Evolutionary conservation across 768 basidiomycete genomes (phyloP).

Genomic region (Sistotremastrum niveocremeum): DNA sequence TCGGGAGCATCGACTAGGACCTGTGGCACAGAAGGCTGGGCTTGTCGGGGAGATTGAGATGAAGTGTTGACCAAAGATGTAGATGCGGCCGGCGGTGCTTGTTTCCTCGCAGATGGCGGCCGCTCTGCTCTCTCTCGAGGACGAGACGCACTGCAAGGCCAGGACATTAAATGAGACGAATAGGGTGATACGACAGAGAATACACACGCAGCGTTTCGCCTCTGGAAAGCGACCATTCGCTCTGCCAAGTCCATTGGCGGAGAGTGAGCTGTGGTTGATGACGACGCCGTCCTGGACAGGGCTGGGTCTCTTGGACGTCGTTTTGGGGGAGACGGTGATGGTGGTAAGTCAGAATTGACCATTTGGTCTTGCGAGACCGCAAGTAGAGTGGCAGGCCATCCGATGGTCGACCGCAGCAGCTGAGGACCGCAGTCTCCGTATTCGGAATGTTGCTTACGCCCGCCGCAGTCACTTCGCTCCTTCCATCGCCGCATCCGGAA

Average conservation of each 20-base stretch:
- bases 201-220: conserved; percentile 47
- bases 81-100: conserved; percentile 15
- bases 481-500: too few relatives aligned
- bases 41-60: conserved; percentile 16
- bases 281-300: too few relatives aligned
- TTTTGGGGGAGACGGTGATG: too few relatives aligned
- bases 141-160: conserved; percentile 26
- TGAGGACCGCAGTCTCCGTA: too few relatives aligned
- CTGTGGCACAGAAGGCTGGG: conserved; percentile 19
- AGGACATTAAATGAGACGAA: conserved; percentile 2
- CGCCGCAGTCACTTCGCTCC: too few relatives aligned
- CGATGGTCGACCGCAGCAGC: too few relatives aligned
- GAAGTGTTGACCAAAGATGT: conserved; percentile 17
- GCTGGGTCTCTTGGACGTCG: too few relatives aligned
- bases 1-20: conserved; percentile 28
- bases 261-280: background rate
- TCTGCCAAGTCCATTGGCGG: conserved; percentile 42
- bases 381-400: too few relatives aligned
- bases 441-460: too few relatives aligned
- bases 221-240: conserved; percentile 51
- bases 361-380: too few relatives aligned
- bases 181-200: background rate
- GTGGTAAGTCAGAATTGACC: too few relatives aligned
- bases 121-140: conserved; percentile 35
- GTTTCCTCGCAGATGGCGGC: conserved; percentile 11